A percentile compares a stretch with the other conserved stretches of the same genome.
These are phyloP conservation scores for Daldinia childiae DNA, from an alignment of 495 filamentous ascomycete genomes.

Conservation along the genomic window DNA sequence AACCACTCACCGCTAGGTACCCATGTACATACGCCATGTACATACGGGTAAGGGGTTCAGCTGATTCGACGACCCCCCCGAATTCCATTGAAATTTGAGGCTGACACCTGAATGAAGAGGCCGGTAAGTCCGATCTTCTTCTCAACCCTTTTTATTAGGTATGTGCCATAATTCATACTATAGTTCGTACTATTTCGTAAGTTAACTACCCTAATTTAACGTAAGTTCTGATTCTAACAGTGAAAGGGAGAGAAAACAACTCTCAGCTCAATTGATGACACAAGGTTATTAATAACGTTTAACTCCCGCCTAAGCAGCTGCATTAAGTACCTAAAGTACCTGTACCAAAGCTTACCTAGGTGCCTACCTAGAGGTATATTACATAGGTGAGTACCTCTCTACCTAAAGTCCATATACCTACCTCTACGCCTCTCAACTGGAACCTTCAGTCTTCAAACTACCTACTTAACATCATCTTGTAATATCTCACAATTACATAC, in stretches of 20 bases:
- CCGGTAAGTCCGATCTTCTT: constrained; percentile 7
- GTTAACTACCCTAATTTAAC: neutral
- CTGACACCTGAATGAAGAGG: constrained; percentile 13
- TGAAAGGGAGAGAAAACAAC: neutral
- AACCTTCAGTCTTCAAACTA: neutral
- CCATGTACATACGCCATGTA: neutral
- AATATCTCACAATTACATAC: neutral
- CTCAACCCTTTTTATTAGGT: neutral
- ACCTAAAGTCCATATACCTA: neutral
- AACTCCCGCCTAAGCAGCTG: too few species aligned
- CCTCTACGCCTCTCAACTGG: neutral
- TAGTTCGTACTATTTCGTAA: neutral
- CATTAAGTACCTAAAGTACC: too few species aligned
- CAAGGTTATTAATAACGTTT: too few species aligned
- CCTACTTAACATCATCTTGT: neutral
- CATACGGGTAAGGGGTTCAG: constrained; percentile 10
- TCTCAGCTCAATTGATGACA: too few species aligned
- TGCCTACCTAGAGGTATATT: too few species aligned
- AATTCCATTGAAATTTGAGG: constrained; percentile 3
- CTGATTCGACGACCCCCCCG: neutral
- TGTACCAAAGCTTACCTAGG: too few species aligned
- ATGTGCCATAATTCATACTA: neutral
- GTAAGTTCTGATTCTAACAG: neutral
- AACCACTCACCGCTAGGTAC: constrained; percentile 5
- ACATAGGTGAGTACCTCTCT: too few species aligned